phyloP scores from a whole-genome alignment of 2,329 filamentous ascomycete species.

The Chalara sp. region DNA sequence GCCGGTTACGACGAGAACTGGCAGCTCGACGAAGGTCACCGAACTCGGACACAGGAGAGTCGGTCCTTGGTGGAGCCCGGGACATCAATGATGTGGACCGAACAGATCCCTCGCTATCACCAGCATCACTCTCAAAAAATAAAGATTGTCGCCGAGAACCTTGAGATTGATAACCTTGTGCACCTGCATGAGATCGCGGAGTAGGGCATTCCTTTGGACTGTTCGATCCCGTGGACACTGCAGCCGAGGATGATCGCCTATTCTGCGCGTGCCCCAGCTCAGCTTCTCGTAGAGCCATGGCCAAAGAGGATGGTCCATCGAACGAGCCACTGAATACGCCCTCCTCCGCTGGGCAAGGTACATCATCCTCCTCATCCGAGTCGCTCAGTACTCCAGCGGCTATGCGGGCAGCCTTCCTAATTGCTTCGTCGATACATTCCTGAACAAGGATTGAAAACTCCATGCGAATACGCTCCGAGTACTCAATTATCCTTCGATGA shows the following conservation, averaged over 20 bases:
- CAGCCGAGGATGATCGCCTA: constrained; percentile 43
- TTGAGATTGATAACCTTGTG: constrained; percentile 47
- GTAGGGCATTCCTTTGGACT: constrained; percentile 90
- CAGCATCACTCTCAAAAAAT: constrained; percentile 72
- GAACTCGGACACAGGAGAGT: constrained; percentile 87
- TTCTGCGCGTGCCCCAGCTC: constrained; percentile 25
- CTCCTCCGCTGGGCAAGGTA: constrained; percentile 39
- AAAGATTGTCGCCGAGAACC: constrained; percentile 71
- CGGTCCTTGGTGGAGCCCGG: constrained; percentile 59
- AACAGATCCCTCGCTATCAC: constrained; percentile 83
- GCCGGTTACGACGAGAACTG: constrained; percentile 76
- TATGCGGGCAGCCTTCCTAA: constrained; percentile 83
- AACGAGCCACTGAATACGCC: constrained; percentile 46
- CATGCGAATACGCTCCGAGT: constrained; percentile 88
- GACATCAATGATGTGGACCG: constrained; percentile 72
- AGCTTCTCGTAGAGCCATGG: constrained; percentile 40
- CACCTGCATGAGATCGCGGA: constrained; percentile 71
- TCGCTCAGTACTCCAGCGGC: constrained; percentile 80
- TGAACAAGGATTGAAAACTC: constrained; percentile 92
- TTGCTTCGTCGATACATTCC: constrained; percentile 88
- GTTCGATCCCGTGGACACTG: constrained; percentile 70
- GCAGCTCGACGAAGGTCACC: constrained; percentile 64
- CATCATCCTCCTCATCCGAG: constrained; percentile 46
- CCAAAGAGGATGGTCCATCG: constrained; percentile 50
- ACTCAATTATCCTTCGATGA: constrained; percentile 89